Percentiles rank a stretch among this genome's conserved stretches.
These are phyloP conservation scores for Phyllosticta citribraziliensis DNA, from an alignment of 2,329 filamentous ascomycete genomes.

Conservation along the genomic window DNA sequence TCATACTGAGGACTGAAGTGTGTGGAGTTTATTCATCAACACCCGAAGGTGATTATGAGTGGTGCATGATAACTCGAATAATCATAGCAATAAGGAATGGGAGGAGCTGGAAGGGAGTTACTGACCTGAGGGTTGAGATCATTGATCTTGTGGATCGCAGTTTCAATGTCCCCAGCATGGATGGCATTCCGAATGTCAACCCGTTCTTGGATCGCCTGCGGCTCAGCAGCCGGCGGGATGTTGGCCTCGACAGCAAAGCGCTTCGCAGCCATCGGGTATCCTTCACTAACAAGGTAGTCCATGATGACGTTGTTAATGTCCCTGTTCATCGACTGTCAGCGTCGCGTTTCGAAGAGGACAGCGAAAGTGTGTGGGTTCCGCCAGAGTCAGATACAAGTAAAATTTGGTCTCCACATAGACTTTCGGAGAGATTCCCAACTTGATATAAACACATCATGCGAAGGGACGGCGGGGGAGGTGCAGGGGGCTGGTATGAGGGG, in stretches of 20 bases:
- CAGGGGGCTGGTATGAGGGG: conserved; percentile 28
- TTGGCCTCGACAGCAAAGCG: conserved; percentile 95
- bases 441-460: conserved; percentile 78
- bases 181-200: conserved; percentile 80
- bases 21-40: conserved; percentile 72
- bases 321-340: conserved; percentile 41
- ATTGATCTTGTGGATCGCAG: conserved; percentile 79
- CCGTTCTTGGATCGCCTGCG: conserved; percentile 63
- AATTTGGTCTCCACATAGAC: conserved; percentile 81
- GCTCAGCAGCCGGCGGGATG: conserved; percentile 61
- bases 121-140: conserved; percentile 85
- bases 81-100: conserved; percentile 59
- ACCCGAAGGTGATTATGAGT: conserved; percentile 85
- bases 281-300: conserved; percentile 93
- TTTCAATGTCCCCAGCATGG: conserved; percentile 73
- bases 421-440: conserved; percentile 99
- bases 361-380: conserved; percentile 13
- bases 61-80: conserved; percentile 99
- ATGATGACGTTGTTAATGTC: conserved; percentile 93
- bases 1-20: conserved; percentile 86
- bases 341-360: background rate
- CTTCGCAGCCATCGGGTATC: conserved; percentile 83
- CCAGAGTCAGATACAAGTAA: conserved; percentile 63
- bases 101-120: conserved; percentile 11
- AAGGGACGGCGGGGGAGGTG: conserved; percentile 7